Conservation (phyloP, 192 early-diverging fungal genomes). For the Umbelopsis sp. region DNA sequence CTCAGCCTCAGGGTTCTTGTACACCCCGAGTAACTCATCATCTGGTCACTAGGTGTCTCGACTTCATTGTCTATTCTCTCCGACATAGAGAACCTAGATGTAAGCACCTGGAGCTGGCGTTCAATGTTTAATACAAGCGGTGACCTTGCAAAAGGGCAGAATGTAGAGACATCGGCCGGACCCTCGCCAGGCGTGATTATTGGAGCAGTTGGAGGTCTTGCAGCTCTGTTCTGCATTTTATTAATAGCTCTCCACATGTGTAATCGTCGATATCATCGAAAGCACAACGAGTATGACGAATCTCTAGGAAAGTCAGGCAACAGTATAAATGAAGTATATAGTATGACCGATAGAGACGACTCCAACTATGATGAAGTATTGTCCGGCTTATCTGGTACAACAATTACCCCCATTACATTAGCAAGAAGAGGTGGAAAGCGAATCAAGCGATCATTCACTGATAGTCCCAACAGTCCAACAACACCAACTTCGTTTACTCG, state of each 20-base stretch:
- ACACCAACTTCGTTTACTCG: conserved; percentile 6
- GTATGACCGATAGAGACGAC: background rate
- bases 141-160: background rate
- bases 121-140: conserved; percentile 11
- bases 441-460: background rate
- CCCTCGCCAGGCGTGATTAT: background rate
- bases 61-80: conserved; percentile 33
- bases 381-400: background rate
- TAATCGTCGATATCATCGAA: background rate
- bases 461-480: background rate
- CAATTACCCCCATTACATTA: conserved; percentile 2
- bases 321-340: conserved; percentile 1
- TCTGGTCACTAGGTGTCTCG: conserved; percentile 23
- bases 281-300: background rate
- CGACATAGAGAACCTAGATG: conserved; percentile 34
- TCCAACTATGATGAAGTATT: background rate
- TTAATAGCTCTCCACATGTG: background rate
- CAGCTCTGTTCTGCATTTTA: background rate
- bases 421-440: conserved; percentile 4
- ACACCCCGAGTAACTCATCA: background rate
- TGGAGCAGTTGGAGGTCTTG: background rate
- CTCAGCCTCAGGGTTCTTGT: background rate
- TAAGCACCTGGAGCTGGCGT: conserved; percentile 35
- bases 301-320: background rate
- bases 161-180: background rate